A percentile compares a stretch with the other conserved stretches of the same genome.
These are phyloP conservation scores for Hypsizygus marmoreus DNA, from an alignment of 768 basidiomycete species.

Conservation along the genomic window DNA sequence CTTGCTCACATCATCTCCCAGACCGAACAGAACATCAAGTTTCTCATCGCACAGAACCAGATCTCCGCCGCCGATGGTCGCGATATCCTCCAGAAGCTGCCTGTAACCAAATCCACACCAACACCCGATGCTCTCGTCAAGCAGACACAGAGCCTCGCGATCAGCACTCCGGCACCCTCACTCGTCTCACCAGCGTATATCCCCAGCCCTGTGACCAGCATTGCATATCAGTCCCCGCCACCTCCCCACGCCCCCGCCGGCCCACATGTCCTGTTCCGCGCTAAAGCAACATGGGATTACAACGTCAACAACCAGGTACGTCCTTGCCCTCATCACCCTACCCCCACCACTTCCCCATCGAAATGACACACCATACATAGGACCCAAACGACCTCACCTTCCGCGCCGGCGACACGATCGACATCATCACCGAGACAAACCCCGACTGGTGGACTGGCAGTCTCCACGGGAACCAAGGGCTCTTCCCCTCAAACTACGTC, in stretches of 20 bases:
- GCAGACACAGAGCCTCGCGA: constrained; percentile 8
- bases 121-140: background rate
- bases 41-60: constrained; percentile 51
- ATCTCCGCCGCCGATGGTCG: constrained; percentile 47
- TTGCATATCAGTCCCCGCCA: constrained; percentile 8
- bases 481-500: constrained; percentile 78
- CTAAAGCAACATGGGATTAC: constrained; percentile 64
- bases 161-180: constrained; percentile 6
- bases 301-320: constrained; percentile 59
- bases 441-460: constrained; percentile 88
- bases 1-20: constrained; percentile 53
- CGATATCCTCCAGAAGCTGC: constrained; percentile 48
- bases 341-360: background rate
- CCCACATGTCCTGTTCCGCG: constrained; percentile 36
- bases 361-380: constrained; percentile 33
- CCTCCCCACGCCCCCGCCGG: constrained; percentile 1
- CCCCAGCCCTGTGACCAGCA: background rate
- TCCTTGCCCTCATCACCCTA: constrained; percentile 1
- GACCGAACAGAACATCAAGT: constrained; percentile 55
- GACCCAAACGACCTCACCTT: constrained; percentile 77
- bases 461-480: constrained; percentile 57
- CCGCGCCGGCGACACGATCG: constrained; percentile 69
- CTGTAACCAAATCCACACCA: constrained; percentile 16
- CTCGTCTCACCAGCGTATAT: constrained; percentile 3
- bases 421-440: constrained; percentile 73